These are phyloP conservation scores for Xylaria sp. DNA, from an alignment of 2,329 filamentous ascomycete species.

Conservation along the genomic window DNA sequence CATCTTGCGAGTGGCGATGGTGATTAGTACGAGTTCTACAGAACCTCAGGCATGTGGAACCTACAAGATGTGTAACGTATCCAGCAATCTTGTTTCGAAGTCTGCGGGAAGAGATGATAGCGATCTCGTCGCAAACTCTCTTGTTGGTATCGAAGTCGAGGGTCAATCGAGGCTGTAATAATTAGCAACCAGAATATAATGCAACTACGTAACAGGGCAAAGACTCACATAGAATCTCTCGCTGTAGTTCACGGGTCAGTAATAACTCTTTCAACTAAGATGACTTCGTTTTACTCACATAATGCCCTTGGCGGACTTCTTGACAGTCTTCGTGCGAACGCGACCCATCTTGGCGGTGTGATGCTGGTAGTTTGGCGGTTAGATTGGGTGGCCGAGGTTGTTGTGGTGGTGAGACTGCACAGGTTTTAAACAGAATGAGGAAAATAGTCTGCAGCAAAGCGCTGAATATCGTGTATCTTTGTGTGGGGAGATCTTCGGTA, in stretches of 20 bases:
- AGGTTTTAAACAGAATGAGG: conserved; percentile 43
- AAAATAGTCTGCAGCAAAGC: conserved; percentile 35
- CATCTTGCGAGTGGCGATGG: conserved; percentile 65
- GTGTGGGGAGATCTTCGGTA: conserved; percentile 48
- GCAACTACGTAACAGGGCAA: background rate
- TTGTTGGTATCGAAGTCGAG: conserved; percentile 99
- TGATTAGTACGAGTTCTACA: conserved; percentile 17
- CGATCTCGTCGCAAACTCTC: conserved; percentile 99
- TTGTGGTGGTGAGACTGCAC: conserved; percentile 53
- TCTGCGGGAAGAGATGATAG: conserved; percentile 98
- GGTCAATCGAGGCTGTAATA: conserved; percentile 91
- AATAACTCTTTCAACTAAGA: background rate
- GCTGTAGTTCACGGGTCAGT: background rate
- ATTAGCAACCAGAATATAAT: conserved; percentile 59
- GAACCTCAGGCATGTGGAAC: background rate
- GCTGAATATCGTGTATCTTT: conserved; percentile 41
- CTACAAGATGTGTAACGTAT: conserved; percentile 90
- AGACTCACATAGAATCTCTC: conserved; percentile 37
- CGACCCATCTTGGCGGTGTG: conserved; percentile 71
- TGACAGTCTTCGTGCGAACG: conserved; percentile 76
- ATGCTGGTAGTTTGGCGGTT: conserved; percentile 28
- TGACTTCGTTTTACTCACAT: conserved; percentile 59
- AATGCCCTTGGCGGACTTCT: conserved; percentile 96
- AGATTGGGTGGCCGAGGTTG: conserved; percentile 40
- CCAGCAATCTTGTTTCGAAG: conserved; percentile 99